Base-by-base conservation (phyloP, 2,329 filamentous ascomycete genomes). In the Arthrobotrys sinensis region DNA sequence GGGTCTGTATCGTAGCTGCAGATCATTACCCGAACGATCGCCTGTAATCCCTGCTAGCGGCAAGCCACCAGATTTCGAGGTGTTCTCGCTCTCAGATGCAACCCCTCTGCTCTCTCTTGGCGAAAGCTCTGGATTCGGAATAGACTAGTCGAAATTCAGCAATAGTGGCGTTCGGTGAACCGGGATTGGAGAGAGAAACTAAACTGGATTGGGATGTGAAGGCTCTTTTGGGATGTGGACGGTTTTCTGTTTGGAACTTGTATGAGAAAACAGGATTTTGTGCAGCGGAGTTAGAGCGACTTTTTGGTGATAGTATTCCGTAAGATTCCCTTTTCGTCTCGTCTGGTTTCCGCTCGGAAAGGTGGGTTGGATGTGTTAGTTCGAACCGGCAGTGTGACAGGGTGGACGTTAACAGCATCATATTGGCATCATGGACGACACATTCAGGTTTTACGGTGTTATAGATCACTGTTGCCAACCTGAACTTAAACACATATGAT, bases 1-100 rank as follows among this genome's bases (percentile, higher is more conserved):
- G 72, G 72, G 72, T 66, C 66, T 77, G 72, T 77, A 71, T 78
- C 75, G 75, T 57, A 68, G 60, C 75, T 78, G 75, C 67, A 78
- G 75, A 78, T 78, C 75, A 60, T 57, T 78, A 72, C 75, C 75
- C 75, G 67, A 72, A 72, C 32, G 43, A 60, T 64, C 60, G 21
- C 64, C 5, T 36, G 21, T 21, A 12, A 40, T 40, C 72, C 64
- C 62, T 65, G 52, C 67, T 78, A 78, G 75, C 75, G 75, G 75
- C 72, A 71, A 52, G 75, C 75, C 75, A 78, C 67, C 75, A 78
- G 75, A 71, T 77, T 77, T 69, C 57, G 55, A 46, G 52, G 43
- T 64, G 46, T 63, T 65, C 57, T 53, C 57, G 52, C 36, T 62
- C 55, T 3, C 53, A 45, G 32, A 66, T 68, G 64, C 64, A 66